phyloP scores from a whole-genome alignment of 192 early-diverging fungal species.

The Geosiphon pyriformis region DNA sequence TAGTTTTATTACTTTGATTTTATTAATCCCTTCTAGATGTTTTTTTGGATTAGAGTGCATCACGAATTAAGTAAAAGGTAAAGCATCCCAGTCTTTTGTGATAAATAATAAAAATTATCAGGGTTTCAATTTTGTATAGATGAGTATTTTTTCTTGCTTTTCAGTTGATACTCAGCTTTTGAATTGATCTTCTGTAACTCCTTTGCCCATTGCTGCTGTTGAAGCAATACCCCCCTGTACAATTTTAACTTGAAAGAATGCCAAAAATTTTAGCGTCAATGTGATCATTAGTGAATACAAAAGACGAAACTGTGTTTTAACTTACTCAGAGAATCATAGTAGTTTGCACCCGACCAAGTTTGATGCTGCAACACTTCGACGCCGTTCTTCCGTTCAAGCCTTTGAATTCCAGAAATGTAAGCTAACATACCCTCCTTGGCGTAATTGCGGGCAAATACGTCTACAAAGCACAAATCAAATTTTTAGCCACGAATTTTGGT shows the following conservation, averaged over 20 bases:
- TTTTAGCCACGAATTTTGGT: no score
- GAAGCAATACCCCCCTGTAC: slow-evolving; percentile 90
- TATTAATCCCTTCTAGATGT: no score
- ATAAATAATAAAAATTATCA: no score
- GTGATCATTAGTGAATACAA: slow-evolving; percentile 65
- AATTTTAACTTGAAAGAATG: slow-evolving; percentile 58
- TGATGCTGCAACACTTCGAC: slow-evolving; percentile 94
- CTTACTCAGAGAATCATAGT: slow-evolving; percentile 70
- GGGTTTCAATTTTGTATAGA: no score
- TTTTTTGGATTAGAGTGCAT: no score
- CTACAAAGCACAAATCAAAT: not conserved
- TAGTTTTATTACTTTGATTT: no score
- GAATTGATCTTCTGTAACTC: slow-evolving; percentile 84
- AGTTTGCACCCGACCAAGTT: slow-evolving; percentile 91
- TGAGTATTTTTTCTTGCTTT: no score
- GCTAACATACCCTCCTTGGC: slow-evolving; percentile 88
- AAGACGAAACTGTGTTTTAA: not conserved
- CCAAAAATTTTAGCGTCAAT: slow-evolving; percentile 58
- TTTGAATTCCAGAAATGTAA: slow-evolving; percentile 88
- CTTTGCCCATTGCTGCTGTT: slow-evolving; percentile 93
- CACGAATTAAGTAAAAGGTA: no score
- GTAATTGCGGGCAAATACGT: slow-evolving; percentile 81
- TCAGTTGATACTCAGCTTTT: not conserved
- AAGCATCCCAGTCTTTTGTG: no score
- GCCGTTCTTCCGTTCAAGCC: slow-evolving; percentile 81